Conservation (phyloP, 2,329 filamentous ascomycete genomes). For the Arthrobotrys iridis region DNA sequence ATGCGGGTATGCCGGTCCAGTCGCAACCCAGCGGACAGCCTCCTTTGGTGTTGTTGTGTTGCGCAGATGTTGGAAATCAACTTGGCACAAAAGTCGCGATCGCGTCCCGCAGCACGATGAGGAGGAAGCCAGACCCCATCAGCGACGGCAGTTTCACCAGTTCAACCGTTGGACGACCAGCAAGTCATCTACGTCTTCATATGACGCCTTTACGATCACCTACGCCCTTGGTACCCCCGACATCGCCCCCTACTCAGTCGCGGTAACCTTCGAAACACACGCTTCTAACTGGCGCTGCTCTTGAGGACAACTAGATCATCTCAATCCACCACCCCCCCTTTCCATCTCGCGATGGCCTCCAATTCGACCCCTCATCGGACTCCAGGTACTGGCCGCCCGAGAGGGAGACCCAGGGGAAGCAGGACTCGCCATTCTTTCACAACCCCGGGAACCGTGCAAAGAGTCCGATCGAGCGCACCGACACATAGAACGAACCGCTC, state of each 20-base stretch:
- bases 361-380: slow-evolving; percentile 41
- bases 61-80: slow-evolving; percentile 45
- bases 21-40: not conserved
- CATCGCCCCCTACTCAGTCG: not conserved
- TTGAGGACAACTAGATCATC: slow-evolving; percentile 18
- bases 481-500: slow-evolving; percentile 39
- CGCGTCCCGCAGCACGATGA: slow-evolving; percentile 41
- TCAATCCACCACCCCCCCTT: not conserved
- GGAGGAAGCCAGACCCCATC: slow-evolving; percentile 8
- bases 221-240: slow-evolving; percentile 15
- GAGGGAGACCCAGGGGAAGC: slow-evolving; percentile 50
- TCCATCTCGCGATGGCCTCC: slow-evolving; percentile 37
- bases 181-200: slow-evolving; percentile 24
- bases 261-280: slow-evolving; percentile 27
- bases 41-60: slow-evolving; percentile 50
- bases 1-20: not conserved
- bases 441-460: slow-evolving; percentile 26
- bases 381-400: slow-evolving; percentile 46
- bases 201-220: slow-evolving; percentile 12
- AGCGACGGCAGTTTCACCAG: slow-evolving; percentile 16
- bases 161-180: slow-evolving; percentile 6
- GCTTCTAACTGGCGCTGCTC: not conserved
- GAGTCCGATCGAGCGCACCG: slow-evolving; percentile 31
- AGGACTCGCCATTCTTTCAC: slow-evolving; percentile 44
- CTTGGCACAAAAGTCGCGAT: slow-evolving; percentile 50